Evolutionary conservation across 2,329 filamentous ascomycete species (phyloP), one percentile per base, ranked within the genome.

Genomic region (Sclerotiophoma versabilis): DNA sequence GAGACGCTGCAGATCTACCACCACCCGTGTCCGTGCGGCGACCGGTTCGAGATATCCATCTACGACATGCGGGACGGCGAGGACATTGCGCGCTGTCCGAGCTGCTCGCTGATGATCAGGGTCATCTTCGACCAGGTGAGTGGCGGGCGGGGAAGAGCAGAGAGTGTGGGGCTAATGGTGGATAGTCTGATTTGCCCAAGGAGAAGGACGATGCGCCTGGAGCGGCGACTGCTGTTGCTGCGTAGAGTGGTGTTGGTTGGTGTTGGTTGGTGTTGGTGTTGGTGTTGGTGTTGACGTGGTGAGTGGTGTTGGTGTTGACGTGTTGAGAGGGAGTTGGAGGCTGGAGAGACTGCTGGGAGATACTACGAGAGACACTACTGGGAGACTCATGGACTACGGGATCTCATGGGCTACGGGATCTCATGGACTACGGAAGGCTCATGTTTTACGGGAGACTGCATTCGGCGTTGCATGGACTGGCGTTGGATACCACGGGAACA

Each of bases 1-100:
- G 93, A 97, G 77, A 93, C 83, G 4, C 84, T 92, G 33, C 89
- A 96, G 75, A 88, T 96, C 66, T 99, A 96, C 80, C 90, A 93
- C 78, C 96, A 96, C 75, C 95, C 95, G 12, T 99, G 95, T 75
- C 95, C 95, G 1, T 99, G 95, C 77, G 95, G 95, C 80, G 95
- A 99, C 79, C 86, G 91, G 56, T 99, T 99, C 79, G 91, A 97
- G 79, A 97, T 95, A 71, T 85, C 84, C 17, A 86, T 98, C 50
- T 86, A 83, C 49, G 93, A 98, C 75, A 80, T 99, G 67, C 84
- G 88, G 53, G 93, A 98, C 71, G 91, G 91, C 59, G 87, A 93
- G 74, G 93, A 98, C 66, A 92, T 99, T 71, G 95, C 90, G n/a
- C 91, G 98, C 10, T 99, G 95, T 70, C 95, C 95, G 19, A 97